A percentile compares a stretch with the other conserved stretches of the same genome.
phyloP scores from a whole-genome alignment of 768 basidiomycete genomes.

The Termitomyces sp. region DNA sequence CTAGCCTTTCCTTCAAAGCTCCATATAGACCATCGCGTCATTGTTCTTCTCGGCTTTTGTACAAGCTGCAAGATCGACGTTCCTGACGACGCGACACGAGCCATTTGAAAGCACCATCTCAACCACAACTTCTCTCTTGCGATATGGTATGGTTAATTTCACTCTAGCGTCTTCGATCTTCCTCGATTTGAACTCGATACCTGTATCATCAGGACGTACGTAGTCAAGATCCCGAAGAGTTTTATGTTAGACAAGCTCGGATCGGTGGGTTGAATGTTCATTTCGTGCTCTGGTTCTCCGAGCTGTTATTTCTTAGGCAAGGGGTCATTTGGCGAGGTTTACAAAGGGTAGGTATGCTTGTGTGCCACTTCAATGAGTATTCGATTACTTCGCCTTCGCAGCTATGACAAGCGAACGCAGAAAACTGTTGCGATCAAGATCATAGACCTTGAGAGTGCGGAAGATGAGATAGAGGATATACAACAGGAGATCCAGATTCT shows the following conservation, averaged over 20 bases:
- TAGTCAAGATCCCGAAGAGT: conserved; percentile 86
- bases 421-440: conserved; percentile 99
- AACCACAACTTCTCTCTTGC: conserved; percentile 4
- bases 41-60: neutral
- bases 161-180: conserved; percentile 15
- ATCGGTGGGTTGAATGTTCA: conserved; percentile 63
- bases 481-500: conserved; percentile 99
- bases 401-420: conserved; percentile 93
- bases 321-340: conserved; percentile 99
- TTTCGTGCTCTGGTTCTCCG: conserved; percentile 4
- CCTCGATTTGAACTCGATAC: conserved; percentile 20
- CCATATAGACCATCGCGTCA: neutral
- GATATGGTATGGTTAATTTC: conserved; percentile 22
- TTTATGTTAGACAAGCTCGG: conserved; percentile 95
- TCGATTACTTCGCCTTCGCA: conserved; percentile 24
- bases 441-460: conserved; percentile 97
- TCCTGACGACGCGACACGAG: conserved; percentile 32
- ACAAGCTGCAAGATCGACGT: conserved; percentile 2
- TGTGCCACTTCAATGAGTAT: neutral
- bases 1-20: neutral
- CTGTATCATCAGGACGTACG: conserved; percentile 10
- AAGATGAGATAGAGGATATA: conserved; percentile 99
- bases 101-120: conserved; percentile 8
- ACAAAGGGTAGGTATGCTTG: conserved; percentile 71
- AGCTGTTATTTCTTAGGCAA: conserved; percentile 56